Evolutionary conservation across 2,329 filamentous ascomycete species (phyloP), one percentile per base, ranked within the genome.

Genomic region (Pseudogymnoascus sp.): DNA sequence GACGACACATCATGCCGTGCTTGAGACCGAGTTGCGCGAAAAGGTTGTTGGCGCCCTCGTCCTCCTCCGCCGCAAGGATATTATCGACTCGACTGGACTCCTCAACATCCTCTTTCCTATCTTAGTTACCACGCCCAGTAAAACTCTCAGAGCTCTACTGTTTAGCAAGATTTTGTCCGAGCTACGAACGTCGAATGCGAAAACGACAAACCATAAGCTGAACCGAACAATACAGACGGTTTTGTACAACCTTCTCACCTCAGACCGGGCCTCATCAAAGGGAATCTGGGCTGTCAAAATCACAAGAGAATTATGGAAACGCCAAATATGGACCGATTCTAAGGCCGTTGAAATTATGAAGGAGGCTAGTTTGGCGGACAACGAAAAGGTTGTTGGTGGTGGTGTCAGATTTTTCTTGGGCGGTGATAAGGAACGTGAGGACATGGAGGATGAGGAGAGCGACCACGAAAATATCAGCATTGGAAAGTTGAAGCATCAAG

Each of bases 291-390:
- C 94, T 3, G 91, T 97, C 64, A 97, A 97, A 75, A 83, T 99
- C 65, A 96, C 92, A 3, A 84, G 93, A 64, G 94, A 99, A 77
- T 79, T 99, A 70, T 99, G 94, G 94, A 96, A 92, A 76, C 84
- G 93, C 54, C 92, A 97, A 69, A 87, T 97, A 65, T 99, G 94
- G 94, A 91, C 89, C 8, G 94, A 99, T 70, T 85, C 92, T 1
- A 94, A 92, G 73, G 87, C 93, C 0, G 94, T 97, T n/a, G 92
- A 96, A 70, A 90, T 97, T 66, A 97, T 99, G 92, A 96, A 96
- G 76, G 89, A 96, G 75, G 92, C 93, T 0, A 86, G 88, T 60
- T 77, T 99, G 61, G 86, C 90, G 3, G 88, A 96, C 59, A 96
- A 97, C 68, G 90, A 95, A 69, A 99, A 99, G 76, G 92, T 97